Conservation (phyloP, 352 stramenopile genomes). For the Phytophthora chlamydospora region DNA sequence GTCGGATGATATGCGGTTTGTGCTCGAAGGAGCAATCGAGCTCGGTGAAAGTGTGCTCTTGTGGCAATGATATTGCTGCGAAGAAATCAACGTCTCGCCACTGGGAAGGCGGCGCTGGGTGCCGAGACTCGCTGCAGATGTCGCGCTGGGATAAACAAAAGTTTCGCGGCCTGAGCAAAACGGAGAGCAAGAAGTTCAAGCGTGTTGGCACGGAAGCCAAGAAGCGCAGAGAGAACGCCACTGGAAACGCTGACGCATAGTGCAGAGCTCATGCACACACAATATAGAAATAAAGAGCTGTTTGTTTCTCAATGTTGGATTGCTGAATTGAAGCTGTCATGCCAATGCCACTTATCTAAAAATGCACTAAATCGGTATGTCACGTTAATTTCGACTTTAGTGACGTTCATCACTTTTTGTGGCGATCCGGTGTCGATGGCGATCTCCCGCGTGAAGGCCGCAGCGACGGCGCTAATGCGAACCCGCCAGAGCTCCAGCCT, state of each 20-base stretch:
- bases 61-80: slow-evolving; percentile 69
- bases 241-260: slow-evolving; percentile 22
- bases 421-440: slow-evolving; percentile 35
- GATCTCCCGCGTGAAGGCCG: slow-evolving; percentile 48
- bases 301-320: neutral
- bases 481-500: slow-evolving; percentile 14
- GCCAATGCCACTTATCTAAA: no score
- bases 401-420: slow-evolving; percentile 16
- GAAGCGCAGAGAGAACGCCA: slow-evolving; percentile 33
- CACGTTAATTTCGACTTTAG: no score
- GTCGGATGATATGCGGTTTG: slow-evolving; percentile 82
- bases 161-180: slow-evolving; percentile 78
- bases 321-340: no score
- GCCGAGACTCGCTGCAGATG: slow-evolving; percentile 69
- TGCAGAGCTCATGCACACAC: slow-evolving; percentile 15
- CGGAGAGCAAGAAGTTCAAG: slow-evolving; percentile 80
- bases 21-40: slow-evolving; percentile 86
- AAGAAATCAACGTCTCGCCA: slow-evolving; percentile 55
- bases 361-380: no score
- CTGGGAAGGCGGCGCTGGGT: slow-evolving; percentile 83
- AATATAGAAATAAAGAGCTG: neutral
- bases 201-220: slow-evolving; percentile 73
- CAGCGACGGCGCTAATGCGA: slow-evolving; percentile 42
- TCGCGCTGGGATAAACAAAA: slow-evolving; percentile 75
- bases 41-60: slow-evolving; percentile 74